phyloP scores from a whole-genome alignment of 345 rosid species.

The Ricinus communis region DNA sequence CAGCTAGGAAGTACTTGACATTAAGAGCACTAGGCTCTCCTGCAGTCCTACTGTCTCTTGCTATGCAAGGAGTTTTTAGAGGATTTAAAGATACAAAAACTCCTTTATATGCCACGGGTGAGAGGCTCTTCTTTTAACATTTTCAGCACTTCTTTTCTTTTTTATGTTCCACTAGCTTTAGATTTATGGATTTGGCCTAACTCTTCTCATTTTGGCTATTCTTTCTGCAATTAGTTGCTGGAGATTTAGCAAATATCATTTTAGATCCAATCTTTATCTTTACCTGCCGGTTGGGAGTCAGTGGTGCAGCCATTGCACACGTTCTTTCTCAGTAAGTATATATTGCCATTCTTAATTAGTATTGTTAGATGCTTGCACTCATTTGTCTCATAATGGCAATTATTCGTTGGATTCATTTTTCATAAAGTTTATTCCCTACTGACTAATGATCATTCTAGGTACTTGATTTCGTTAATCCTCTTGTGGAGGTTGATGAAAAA shows the following conservation, averaged over 20 bases:
- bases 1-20: slow-evolving; percentile 75
- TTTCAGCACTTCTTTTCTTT: no score
- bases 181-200: background rate
- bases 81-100: slow-evolving; percentile 95
- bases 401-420: no score
- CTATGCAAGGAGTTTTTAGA: slow-evolving; percentile 95
- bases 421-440: no score
- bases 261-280: slow-evolving; percentile 87
- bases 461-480: slow-evolving; percentile 68
- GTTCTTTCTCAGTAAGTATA: slow-evolving; percentile 83
- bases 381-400: no score
- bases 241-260: slow-evolving; percentile 67
- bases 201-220: background rate
- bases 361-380: no score
- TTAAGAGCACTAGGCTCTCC: slow-evolving; percentile 84
- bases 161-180: no score
- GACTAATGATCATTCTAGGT: slow-evolving; percentile 41
- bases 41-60: slow-evolving; percentile 84
- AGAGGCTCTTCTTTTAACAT: no score
- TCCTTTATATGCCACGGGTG: slow-evolving; percentile 86
- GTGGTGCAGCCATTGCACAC: slow-evolving; percentile 96
- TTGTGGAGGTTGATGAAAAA: slow-evolving; percentile 51
- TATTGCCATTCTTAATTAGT: background rate
- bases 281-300: slow-evolving; percentile 60
- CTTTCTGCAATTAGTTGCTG: slow-evolving; percentile 47